These are phyloP conservation scores for Acanthamoeba royreba DNA, from an alignment of 208 protist species.

Conservation along the genomic window DNA sequence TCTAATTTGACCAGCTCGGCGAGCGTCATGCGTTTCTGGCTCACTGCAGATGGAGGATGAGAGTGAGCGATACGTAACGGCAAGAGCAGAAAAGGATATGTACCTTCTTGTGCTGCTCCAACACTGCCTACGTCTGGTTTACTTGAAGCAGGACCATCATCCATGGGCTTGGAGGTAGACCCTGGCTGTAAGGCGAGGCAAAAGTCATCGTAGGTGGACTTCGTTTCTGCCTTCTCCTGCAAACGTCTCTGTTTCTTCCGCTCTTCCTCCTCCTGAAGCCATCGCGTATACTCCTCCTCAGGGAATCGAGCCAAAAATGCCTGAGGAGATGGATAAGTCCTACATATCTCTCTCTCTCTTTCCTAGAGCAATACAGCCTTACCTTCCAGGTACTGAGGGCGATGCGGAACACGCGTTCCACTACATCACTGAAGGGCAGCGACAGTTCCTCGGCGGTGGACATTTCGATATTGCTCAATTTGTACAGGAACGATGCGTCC, in stretches of 20 bases:
- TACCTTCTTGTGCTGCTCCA: no score
- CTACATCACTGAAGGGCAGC: not conserved
- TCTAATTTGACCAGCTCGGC: no score
- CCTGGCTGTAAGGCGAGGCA: not conserved
- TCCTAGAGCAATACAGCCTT: no score
- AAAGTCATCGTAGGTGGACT: not conserved
- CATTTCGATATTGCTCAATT: not conserved
- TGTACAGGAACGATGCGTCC: not conserved
- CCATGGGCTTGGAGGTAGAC: not conserved
- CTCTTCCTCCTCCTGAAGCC: not conserved
- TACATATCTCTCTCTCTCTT: not conserved
- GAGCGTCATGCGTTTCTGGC: no score
- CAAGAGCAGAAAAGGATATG: no score
- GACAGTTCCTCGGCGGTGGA: not conserved
- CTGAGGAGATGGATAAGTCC: not conserved
- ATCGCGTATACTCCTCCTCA: not conserved
- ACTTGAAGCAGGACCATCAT: no score
- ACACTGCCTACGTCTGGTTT: no score
- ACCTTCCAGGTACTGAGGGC: not conserved
- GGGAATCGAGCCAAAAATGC: not conserved
- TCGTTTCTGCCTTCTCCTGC: not conserved
- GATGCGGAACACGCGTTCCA: not conserved
- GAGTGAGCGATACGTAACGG: no score
- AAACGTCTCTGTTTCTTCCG: not conserved
- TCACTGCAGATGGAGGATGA: no score